phyloP scores from a whole-genome alignment of 768 basidiomycete genomes.

The Leccinum olivaceopallidum region DNA sequence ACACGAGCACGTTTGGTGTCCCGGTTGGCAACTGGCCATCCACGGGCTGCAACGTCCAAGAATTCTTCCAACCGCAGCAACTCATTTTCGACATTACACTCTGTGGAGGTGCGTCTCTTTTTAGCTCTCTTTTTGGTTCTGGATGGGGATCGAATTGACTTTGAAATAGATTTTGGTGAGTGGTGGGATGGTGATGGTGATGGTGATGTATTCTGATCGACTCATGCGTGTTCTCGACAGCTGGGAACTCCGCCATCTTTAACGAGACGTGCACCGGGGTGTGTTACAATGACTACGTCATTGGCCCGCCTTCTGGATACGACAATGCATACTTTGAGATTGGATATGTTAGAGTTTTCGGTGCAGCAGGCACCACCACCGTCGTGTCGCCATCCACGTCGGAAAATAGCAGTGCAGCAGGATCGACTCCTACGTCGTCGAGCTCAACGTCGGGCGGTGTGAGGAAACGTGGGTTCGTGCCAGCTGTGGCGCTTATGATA shows the following conservation, averaged over 20 bases:
- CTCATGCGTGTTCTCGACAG: slow-evolving; percentile 32
- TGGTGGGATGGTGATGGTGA: neutral
- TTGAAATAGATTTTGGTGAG: slow-evolving; percentile 34
- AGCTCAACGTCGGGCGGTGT: slow-evolving; percentile 9
- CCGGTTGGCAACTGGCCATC: slow-evolving; percentile 71
- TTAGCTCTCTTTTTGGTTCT: neutral
- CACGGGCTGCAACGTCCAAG: slow-evolving; percentile 50
- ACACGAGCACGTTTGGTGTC: slow-evolving; percentile 60
- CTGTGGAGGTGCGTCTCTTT: slow-evolving; percentile 50
- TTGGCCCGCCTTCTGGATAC: slow-evolving; percentile 61
- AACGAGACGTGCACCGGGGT: slow-evolving; percentile 60
- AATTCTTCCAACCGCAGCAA: slow-evolving; percentile 61
- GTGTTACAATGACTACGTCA: slow-evolving; percentile 71
- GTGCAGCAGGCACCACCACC: slow-evolving; percentile 33
- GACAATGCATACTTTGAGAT: slow-evolving; percentile 75
- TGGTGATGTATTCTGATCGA: slow-evolving; percentile 1
- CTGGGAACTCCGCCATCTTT: slow-evolving; percentile 54
- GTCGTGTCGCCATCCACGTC: slow-evolving; percentile 25
- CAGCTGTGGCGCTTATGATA: slow-evolving; percentile 13
- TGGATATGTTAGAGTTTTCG: slow-evolving; percentile 53
- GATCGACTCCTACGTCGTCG: slow-evolving; percentile 11
- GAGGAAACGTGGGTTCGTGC: slow-evolving; percentile 2
- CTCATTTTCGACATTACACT: slow-evolving; percentile 76
- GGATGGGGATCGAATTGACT: slow-evolving; percentile 22
- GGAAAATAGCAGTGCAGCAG: slow-evolving; percentile 16